These are phyloP conservation scores for Dryas integrifolia DNA, from an alignment of 331 rosid genomes.

Conservation along the genomic window DNA sequence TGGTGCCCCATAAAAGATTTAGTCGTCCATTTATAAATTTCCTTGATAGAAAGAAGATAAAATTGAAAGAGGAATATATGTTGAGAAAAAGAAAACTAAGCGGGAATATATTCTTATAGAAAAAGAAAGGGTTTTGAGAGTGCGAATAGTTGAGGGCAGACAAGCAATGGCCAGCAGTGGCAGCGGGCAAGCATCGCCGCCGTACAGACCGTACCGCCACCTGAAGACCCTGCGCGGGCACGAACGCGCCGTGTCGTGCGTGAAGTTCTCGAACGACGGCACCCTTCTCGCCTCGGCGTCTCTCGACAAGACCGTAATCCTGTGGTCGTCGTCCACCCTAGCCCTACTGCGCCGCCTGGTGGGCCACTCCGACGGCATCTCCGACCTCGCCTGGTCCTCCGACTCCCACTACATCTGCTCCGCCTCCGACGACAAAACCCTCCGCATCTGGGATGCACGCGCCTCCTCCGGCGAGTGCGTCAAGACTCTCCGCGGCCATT, in stretches of 20 bases:
- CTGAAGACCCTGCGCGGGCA: slow-evolving; percentile 64
- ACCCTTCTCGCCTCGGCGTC: slow-evolving; percentile 76
- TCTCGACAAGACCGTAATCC: slow-evolving; percentile 72
- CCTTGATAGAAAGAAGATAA: too few species aligned
- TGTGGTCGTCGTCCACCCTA: slow-evolving; percentile 61
- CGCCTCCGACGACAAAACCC: slow-evolving; percentile 84
- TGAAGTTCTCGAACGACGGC: slow-evolving; percentile 81
- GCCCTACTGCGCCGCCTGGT: slow-evolving; percentile 64
- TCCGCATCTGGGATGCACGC: slow-evolving; percentile 86
- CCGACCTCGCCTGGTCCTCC: slow-evolving; percentile 86
- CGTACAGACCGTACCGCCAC: slow-evolving; percentile 72
- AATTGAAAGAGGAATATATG: too few species aligned
- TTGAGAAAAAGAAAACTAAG: too few species aligned
- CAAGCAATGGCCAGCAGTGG: slow-evolving; percentile 42
- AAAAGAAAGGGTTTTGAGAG: too few species aligned
- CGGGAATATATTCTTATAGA: too few species aligned
- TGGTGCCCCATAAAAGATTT: too few species aligned
- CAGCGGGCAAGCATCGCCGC: slow-evolving; percentile 36
- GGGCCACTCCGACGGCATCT: slow-evolving; percentile 79
- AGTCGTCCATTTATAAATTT: too few species aligned
- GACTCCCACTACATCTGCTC: slow-evolving; percentile 93
- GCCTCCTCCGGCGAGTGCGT: slow-evolving; percentile 61
- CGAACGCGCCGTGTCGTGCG: slow-evolving; percentile 70
- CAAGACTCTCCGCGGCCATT: slow-evolving; percentile 80
- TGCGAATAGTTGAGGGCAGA: too few species aligned